Evolutionary conservation across 192 early-diverging fungal species (phyloP), one percentile per base, ranked within the genome.

Genomic region (Entrophospora sp.): DNA sequence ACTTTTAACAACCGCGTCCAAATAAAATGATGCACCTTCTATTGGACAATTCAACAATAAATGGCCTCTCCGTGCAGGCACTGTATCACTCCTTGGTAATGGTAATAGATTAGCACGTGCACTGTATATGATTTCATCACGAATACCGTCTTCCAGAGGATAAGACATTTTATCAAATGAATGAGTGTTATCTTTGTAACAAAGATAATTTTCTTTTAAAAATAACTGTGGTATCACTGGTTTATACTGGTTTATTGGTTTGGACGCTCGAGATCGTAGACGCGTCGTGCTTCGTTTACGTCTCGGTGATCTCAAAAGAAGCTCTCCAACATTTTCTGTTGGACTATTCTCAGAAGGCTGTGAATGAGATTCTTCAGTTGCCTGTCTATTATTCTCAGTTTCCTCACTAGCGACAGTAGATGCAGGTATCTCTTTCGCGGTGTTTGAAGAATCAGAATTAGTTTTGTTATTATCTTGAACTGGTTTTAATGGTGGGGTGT

Each of bases 61-160:
- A 55, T 66, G 64, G 20, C 64, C 64, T 36, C 51, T n/a, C n/a
- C 51, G 34, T 12, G 64, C 36, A 38, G 64, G 64, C 18, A 53
- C 8, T n/a, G 45, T 22, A 48, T 66, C 31, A 4, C 34, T 6
- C 24, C 37, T 66, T 14, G 46, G 64, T 30, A 35, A 4, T 7
- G 64, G 36, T 12, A 66, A 36, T 0, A 66, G 28, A 66, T 48
- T 66, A 2, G 64, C 64, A 53, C 51, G 64, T 12, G 64, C 64
- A 42, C 64, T 66, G 31, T 42, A 66, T 35, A 66, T 37, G 55
- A 66, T 66, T 55, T 66, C 64, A 14, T 48, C 27, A 43, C 64
- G 64, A 49, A 66, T 66, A 0, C 64, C 64, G 28, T 53, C 20
- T 30, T 66, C 49, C 16, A 66, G 30, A 16, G 64, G 64, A 30